Percentiles rank a stretch among this genome's conserved stretches.
Conservation (phyloP, 768 basidiomycete species). For the Auricularia sp. region DNA sequence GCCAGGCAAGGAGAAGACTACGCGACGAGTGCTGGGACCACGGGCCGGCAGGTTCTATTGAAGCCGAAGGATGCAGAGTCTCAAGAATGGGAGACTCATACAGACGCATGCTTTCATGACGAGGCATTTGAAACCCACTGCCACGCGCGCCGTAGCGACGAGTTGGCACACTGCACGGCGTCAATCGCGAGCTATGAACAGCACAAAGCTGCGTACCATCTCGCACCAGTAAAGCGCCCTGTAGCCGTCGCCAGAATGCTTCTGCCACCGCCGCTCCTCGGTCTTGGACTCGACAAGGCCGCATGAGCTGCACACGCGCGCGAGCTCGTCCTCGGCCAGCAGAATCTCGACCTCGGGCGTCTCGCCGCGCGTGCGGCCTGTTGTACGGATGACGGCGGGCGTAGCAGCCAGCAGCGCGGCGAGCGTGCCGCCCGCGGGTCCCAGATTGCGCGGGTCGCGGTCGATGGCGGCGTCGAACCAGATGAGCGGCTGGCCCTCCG, state of each 20-base stretch:
- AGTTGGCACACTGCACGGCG: no score
- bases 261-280: not conserved
- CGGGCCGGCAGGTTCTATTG: no score
- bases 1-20: no score
- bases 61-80: no score
- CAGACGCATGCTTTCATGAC: no score
- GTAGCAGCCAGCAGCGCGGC: not conserved
- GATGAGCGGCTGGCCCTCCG: not conserved
- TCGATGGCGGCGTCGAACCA: not conserved
- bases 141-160: no score
- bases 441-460: not conserved
- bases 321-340: slow-evolving; percentile 1
- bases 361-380: not conserved
- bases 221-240: not conserved
- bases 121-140: no score
- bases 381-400: not conserved
- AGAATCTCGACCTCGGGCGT: not conserved
- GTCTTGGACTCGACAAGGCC: not conserved
- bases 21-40: no score
- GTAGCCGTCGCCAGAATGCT: not conserved
- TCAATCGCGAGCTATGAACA: no score
- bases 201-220: no score
- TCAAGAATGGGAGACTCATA: no score
- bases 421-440: not conserved
- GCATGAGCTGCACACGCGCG: not conserved